These are phyloP conservation scores for Clonostachys rosea DNA, from an alignment of 2,329 filamentous ascomycete genomes.

Conservation along the genomic window DNA sequence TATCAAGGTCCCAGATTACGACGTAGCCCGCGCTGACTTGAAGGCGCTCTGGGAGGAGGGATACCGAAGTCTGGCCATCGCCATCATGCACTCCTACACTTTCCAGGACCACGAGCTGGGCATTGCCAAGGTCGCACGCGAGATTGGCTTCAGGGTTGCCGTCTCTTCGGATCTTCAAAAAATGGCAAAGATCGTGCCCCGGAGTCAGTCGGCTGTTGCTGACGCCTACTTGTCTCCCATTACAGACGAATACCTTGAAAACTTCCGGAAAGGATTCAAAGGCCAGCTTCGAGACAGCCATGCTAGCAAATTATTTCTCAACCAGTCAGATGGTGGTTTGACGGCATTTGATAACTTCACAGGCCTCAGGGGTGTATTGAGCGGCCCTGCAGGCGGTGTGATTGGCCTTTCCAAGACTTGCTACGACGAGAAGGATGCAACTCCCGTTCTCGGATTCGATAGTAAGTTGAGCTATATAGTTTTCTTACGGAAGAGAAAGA, in stretches of 20 bases:
- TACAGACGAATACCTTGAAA: constrained; percentile 21
- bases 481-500: too few relatives aligned
- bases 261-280: constrained; percentile 15
- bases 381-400: constrained; percentile 15
- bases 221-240: constrained; percentile 37
- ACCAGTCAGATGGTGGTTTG: constrained; percentile 17
- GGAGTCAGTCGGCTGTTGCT: constrained; percentile 32
- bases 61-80: constrained; percentile 47
- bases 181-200: constrained; percentile 36
- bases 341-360: constrained; percentile 17
- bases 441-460: constrained; percentile 14
- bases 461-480: constrained; percentile 2
- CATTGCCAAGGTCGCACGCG: constrained; percentile 23
- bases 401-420: constrained; percentile 14
- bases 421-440: constrained; percentile 12
- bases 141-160: constrained; percentile 30
- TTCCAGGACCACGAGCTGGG: constrained; percentile 49
- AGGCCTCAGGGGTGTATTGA: constrained; percentile 14
- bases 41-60: constrained; percentile 57
- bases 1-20: constrained; percentile 51
- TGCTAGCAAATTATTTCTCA: constrained; percentile 11
- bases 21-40: constrained; percentile 39
- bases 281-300: constrained; percentile 12
- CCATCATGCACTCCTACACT: constrained; percentile 67
- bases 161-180: constrained; percentile 15